These are phyloP conservation scores for Akanthomyces muscarius DNA, from an alignment of 2,329 filamentous ascomycete species.

Conservation along the genomic window DNA sequence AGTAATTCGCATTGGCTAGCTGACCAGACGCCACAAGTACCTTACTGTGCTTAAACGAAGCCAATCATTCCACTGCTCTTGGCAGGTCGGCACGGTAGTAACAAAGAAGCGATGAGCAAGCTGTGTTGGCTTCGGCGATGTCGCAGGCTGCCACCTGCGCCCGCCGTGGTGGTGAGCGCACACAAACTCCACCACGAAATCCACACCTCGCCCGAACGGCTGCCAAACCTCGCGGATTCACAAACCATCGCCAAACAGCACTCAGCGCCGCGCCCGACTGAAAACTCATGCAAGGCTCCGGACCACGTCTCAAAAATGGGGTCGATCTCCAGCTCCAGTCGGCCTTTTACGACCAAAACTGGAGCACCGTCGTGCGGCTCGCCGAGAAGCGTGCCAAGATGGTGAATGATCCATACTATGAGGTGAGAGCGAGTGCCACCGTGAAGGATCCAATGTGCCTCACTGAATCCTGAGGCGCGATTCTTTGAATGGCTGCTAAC, in stretches of 20 bases:
- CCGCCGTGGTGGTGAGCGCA: neutral
- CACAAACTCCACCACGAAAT: conserved; percentile 11
- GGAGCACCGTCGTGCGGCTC: conserved; percentile 47
- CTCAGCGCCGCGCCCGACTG: neutral
- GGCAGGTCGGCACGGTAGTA: too few relatives aligned
- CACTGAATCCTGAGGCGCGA: neutral
- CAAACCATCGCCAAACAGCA: neutral
- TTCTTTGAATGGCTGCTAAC: neutral
- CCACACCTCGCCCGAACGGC: conserved; percentile 4
- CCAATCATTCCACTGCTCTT: too few relatives aligned
- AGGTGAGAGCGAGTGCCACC: conserved; percentile 35
- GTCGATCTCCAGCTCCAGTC: conserved; percentile 53
- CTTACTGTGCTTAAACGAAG: too few relatives aligned
- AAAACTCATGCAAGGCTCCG: conserved; percentile 30
- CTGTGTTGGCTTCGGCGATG: neutral
- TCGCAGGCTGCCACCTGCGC: neutral
- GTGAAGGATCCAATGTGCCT: neutral
- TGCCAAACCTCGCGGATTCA: conserved; percentile 14
- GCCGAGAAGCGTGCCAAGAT: conserved; percentile 48
- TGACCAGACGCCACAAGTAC: too few relatives aligned
- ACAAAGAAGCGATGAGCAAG: too few relatives aligned
- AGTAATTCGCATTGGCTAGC: too few relatives aligned
- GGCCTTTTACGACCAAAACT: conserved; percentile 52
- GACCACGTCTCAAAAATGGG: conserved; percentile 42
- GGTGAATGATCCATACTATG: conserved; percentile 52